Base-by-base conservation (phyloP, 371 early-diverging fungal species). In the Dichotomocladium elegans region DNA sequence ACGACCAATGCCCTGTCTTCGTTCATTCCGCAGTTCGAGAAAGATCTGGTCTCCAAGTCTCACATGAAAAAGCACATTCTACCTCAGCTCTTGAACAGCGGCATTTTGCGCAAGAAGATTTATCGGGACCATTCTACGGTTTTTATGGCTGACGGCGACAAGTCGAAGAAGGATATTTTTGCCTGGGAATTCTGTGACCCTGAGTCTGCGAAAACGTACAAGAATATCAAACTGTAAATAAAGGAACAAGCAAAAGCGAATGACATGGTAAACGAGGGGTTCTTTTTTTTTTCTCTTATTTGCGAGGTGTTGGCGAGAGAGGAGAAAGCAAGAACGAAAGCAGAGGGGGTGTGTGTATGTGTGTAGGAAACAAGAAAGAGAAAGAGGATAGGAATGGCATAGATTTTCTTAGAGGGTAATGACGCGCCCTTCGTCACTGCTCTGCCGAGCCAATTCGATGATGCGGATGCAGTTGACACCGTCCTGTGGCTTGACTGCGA, bases 371-470 rank as follows among this genome's bases (percentile, higher is more conserved):
- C n/a, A n/a, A n/a, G n/a, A n/a, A n/a, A n/a, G n/a, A n/a, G n/a
- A n/a, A n/a, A n/a, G n/a, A n/a, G n/a, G n/a, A n/a, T n/a, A n/a
- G n/a, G n/a, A n/a, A n/a, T n/a, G n/a, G n/a, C n/a, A n/a, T n/a
- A n/a, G n/a, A n/a, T n/a, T n/a, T n/a, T n/a, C n/a, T n/a, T n/a
- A n/a, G n/a, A n/a, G n/a, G n/a, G n/a, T n/a, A 43, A 74, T 64
- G 4, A 54, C 57, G 43, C 66, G 60, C 21, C 70, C 70, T 61
- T 82, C 79, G 35, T 68, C 74, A 51, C 72, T 75, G 64, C 87
- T 87, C 64, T 83, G 62, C 54, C 79, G 77, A 24, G 88, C 88
- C 30, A 86, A 70, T 70, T 90, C 85, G 55, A 90, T 85, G 19
- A 86, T 57, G 21, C 80, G 76, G 45, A 90, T 84, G 47, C 86